These are phyloP conservation scores for Aspergillus sp. DNA, from an alignment of 2,329 filamentous ascomycete species.

Conservation along the genomic window DNA sequence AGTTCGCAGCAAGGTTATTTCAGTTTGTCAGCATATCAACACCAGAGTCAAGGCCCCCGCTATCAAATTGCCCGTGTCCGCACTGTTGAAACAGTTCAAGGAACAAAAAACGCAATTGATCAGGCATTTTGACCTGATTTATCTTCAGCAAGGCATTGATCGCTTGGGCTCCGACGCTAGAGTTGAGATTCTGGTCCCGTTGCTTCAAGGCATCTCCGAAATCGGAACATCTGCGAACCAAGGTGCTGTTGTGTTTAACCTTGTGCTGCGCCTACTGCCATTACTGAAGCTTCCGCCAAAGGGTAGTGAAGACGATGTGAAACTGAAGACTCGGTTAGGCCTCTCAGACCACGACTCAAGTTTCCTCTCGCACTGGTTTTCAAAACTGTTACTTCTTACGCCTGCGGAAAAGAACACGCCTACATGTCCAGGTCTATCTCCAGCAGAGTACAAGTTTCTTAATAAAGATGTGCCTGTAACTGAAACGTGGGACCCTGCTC, in stretches of 20 bases:
- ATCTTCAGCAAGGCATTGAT: slow-evolving; percentile 80
- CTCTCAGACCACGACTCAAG: slow-evolving; percentile 69
- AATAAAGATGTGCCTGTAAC: slow-evolving; percentile 55
- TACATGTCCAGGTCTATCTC: slow-evolving; percentile 61
- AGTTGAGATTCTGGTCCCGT: slow-evolving; percentile 68
- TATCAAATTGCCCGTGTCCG: slow-evolving; percentile 79
- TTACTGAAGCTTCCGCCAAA: slow-evolving; percentile 67
- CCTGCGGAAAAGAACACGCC: slow-evolving; percentile 44
- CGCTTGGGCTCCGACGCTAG: slow-evolving; percentile 63
- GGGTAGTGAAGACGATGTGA: slow-evolving; percentile 74
- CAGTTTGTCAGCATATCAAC: slow-evolving; percentile 71
- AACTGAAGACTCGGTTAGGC: slow-evolving; percentile 65
- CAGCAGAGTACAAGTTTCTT: slow-evolving; percentile 67
- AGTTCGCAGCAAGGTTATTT: slow-evolving; percentile 77
- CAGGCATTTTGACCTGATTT: slow-evolving; percentile 83
- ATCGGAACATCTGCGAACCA: slow-evolving; percentile 55
- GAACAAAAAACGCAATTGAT: slow-evolving; percentile 71
- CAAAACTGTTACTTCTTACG: slow-evolving; percentile 72
- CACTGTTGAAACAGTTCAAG: slow-evolving; percentile 87
- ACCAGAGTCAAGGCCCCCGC: slow-evolving; percentile 60
- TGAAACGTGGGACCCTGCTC: slow-evolving; percentile 62
- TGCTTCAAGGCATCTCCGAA: slow-evolving; percentile 67
- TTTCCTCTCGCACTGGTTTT: slow-evolving; percentile 74
- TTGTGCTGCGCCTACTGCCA: slow-evolving; percentile 74
- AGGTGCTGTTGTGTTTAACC: slow-evolving; percentile 72